Percentiles rank a stretch among this genome's conserved stretches.
phyloP scores from a whole-genome alignment of 345 rosid species.

The Clausena lansium region DNA sequence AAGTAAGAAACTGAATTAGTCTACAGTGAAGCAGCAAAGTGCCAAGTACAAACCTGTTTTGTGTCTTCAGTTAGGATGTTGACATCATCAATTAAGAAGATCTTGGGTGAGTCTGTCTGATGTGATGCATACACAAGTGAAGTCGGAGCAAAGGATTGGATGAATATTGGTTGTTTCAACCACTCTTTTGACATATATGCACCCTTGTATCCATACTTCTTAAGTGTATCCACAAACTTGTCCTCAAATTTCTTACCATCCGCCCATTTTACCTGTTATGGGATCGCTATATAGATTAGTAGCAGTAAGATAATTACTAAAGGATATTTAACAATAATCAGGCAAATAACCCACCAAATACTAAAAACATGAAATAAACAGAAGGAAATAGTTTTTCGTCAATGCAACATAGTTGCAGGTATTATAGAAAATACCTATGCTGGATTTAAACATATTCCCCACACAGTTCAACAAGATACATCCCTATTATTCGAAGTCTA shows the following conservation, averaged over 20 bases:
- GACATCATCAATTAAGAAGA: slow-evolving; percentile 78
- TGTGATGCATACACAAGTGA: slow-evolving; percentile 67
- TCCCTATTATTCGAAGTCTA: neutral
- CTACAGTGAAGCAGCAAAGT: neutral
- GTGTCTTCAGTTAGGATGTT: slow-evolving; percentile 78
- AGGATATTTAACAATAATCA: neutral
- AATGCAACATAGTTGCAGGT: neutral
- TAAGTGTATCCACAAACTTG: slow-evolving; percentile 61
- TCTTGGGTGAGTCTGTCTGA: slow-evolving; percentile 70
- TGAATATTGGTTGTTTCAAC: slow-evolving; percentile 77
- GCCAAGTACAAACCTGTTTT: slow-evolving; percentile 55
- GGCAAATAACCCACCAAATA: neutral
- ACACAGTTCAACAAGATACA: neutral
- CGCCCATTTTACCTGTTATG: slow-evolving; percentile 75
- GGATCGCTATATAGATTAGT: slow-evolving; percentile 16
- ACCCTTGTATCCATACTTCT: slow-evolving; percentile 82
- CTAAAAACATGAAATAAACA: neutral
- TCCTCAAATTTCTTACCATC: slow-evolving; percentile 77
- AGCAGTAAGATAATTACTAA: neutral
- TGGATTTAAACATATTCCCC: neutral
- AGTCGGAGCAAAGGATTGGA: slow-evolving; percentile 95
- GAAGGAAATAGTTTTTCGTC: neutral
- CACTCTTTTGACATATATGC: slow-evolving; percentile 79
- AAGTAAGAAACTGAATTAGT: neutral
- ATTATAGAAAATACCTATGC: neutral